Percentiles rank a stretch among this genome's conserved stretches.
Conservation (phyloP, 2,329 filamentous ascomycete genomes). For the Acrocalymma vagum region DNA sequence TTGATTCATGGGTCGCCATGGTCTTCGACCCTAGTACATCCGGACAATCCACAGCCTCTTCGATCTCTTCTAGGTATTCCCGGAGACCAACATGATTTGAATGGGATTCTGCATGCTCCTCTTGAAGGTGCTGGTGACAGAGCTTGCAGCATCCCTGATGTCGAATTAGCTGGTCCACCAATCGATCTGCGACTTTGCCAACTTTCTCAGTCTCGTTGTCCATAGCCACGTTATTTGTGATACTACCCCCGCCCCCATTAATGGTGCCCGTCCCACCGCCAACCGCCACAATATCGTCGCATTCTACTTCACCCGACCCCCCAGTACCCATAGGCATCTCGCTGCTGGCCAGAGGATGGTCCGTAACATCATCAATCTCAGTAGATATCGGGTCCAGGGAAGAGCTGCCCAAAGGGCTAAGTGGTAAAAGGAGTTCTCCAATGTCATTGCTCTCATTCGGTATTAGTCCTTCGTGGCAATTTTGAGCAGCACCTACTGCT, state of each 20-base stretch:
- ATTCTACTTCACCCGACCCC: neutral
- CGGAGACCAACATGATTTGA: conserved; percentile 1
- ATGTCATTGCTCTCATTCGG: neutral
- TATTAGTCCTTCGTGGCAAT: neutral
- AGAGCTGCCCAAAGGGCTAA: neutral
- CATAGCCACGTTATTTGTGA: conserved; percentile 2
- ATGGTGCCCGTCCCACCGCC: neutral
- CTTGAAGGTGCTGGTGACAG: conserved; percentile 1
- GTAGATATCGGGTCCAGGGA: conserved; percentile 1
- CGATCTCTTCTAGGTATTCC: conserved; percentile 1
- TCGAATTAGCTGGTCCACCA: conserved; percentile 4
- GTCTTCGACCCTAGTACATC: conserved; percentile 1
- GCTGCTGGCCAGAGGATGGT: neutral
- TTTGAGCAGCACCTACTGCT: neutral
- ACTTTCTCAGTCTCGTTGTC: neutral
- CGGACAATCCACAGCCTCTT: neutral
- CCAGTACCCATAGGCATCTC: neutral
- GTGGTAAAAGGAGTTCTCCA: neutral
- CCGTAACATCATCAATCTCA: neutral
- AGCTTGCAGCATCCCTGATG: conserved; percentile 1
- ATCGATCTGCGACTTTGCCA: conserved; percentile 1
- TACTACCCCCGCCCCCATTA: neutral
- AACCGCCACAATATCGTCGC: neutral
- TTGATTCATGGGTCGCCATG: conserved; percentile 1
- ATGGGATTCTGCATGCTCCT: conserved; percentile 2